phyloP scores from a whole-genome alignment of 192 early-diverging fungal species.

The Coemansia sp. region DNA sequence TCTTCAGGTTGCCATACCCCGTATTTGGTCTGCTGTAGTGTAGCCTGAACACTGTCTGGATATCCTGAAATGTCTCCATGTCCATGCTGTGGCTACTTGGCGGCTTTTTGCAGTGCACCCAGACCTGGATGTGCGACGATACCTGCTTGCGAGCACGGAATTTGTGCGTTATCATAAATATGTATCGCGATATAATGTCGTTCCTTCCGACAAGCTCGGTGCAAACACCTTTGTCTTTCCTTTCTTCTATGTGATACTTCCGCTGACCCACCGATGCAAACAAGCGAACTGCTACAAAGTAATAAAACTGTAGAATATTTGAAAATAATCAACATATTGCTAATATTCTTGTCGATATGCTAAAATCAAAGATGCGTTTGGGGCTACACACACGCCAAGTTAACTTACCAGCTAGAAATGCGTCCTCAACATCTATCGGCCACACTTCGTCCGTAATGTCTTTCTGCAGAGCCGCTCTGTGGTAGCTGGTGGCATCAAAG shows the following conservation, averaged over 20 bases:
- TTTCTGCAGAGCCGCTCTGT: slow-evolving; percentile 24
- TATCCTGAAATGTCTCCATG: slow-evolving; percentile 32
- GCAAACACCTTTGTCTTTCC: slow-evolving; percentile 9
- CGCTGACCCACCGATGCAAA: slow-evolving; percentile 46
- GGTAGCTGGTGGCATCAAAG: slow-evolving; percentile 36
- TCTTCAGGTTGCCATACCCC: slow-evolving; percentile 26
- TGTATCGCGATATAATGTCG: slow-evolving; percentile 76
- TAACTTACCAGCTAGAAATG: slow-evolving; percentile 34
- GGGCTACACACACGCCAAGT: background rate
- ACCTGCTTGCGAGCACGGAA: slow-evolving; percentile 77
- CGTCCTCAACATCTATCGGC: slow-evolving; percentile 39
- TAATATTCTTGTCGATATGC: background rate
- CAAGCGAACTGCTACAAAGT: slow-evolving; percentile 27
- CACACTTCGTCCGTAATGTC: slow-evolving; percentile 37
- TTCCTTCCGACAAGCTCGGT: slow-evolving; percentile 63
- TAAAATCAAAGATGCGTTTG: background rate
- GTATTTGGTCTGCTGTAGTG: slow-evolving; percentile 42
- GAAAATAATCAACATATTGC: background rate
- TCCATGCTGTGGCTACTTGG: slow-evolving; percentile 48
- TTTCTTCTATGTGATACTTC: slow-evolving; percentile 52
- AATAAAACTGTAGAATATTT: background rate
- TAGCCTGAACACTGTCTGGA: slow-evolving; percentile 36
- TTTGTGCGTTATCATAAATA: slow-evolving; percentile 66
- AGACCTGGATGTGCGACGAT: slow-evolving; percentile 78
- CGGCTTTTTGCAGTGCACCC: slow-evolving; percentile 70